Percentiles rank a stretch among this genome's conserved stretches.
Conservation (phyloP, 768 basidiomycete species). For the Trametes punicea region DNA sequence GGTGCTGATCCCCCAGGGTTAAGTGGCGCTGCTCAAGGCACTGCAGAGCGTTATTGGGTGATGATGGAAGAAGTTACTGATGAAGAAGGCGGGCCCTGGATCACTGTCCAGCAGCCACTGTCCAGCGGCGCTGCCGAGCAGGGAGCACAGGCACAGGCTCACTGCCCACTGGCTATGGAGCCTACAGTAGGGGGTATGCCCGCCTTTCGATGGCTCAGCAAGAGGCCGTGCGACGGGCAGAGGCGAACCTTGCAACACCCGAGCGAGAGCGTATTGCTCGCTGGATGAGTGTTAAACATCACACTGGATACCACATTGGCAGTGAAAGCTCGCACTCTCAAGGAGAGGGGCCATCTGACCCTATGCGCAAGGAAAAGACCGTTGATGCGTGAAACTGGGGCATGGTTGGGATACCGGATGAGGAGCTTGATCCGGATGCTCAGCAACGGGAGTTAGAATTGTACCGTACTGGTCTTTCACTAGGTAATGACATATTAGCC, state of each 20-base stretch:
- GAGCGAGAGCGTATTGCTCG: neutral
- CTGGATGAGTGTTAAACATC: neutral
- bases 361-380: constrained; percentile 15
- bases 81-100: constrained; percentile 6
- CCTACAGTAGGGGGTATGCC: neutral
- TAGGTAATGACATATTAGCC: neutral
- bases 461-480: neutral
- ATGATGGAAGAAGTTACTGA: constrained; percentile 8
- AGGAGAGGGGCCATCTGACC: constrained; percentile 17
- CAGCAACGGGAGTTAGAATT: constrained; percentile 9
- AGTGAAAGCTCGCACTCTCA: constrained; percentile 3
- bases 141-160: neutral
- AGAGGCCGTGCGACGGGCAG: neutral
- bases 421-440: constrained; percentile 17
- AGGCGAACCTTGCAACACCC: neutral
- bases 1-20: neutral
- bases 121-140: neutral
- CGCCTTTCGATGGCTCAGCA: neutral
- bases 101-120: neutral
- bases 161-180: neutral
- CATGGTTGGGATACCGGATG: constrained; percentile 5
- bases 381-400: constrained; percentile 24
- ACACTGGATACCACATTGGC: no score
- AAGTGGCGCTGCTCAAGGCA: neutral
- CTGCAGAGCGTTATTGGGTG: neutral